Evolutionary conservation across 192 early-diverging fungal genomes (phyloP), one percentile per base, ranked within the genome.

Genomic region (Cladochytrium replicatum): DNA sequence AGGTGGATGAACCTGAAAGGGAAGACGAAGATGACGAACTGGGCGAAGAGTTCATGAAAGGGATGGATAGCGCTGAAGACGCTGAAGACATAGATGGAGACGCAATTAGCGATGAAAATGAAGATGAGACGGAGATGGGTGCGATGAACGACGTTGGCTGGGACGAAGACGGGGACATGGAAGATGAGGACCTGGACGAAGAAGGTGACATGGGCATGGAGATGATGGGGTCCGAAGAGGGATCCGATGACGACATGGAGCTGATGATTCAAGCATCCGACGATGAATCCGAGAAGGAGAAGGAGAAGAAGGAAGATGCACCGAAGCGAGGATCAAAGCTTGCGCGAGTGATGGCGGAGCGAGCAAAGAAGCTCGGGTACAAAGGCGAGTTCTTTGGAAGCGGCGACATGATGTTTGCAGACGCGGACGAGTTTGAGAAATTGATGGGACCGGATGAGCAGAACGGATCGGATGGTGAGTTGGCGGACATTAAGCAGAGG

Each of bases 321-420:
- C 37, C 51, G 15, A 67, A 62, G 44, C 56, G 54, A 7, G 71
- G 72, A 15, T 53, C 56, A 25, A 74, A 62, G 0, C 58, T 60
- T 40, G 67, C 76, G 3, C 71, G 69, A 4, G 59, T 61, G 23
- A 53, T 72, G 17, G 61, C 65, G 17, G 71, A 67, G 21, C 74
- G 67, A 21, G 80, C 71, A 1, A 59, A 68, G 32, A 53, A 69
- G 23, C 64, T 77, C 1, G 74, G 74, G 11, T 79, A 79, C 52
- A 75, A 68, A 45, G 77, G 74, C 19, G 70, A 50, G 46, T 72
- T 46, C 50, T 70, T 72, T 46, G 64, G 74, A 4, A 68, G 62
- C 13, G 66, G 48, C 27, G 78, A 76, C 19, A n/a, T n/a, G n/a
- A n/a, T n/a, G n/a, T 77, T 82, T 57, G 79, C 78, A 17, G 75